phyloP scores from a whole-genome alignment of 2,329 filamentous ascomycete species.

The Colletotrichum godetiae region DNA sequence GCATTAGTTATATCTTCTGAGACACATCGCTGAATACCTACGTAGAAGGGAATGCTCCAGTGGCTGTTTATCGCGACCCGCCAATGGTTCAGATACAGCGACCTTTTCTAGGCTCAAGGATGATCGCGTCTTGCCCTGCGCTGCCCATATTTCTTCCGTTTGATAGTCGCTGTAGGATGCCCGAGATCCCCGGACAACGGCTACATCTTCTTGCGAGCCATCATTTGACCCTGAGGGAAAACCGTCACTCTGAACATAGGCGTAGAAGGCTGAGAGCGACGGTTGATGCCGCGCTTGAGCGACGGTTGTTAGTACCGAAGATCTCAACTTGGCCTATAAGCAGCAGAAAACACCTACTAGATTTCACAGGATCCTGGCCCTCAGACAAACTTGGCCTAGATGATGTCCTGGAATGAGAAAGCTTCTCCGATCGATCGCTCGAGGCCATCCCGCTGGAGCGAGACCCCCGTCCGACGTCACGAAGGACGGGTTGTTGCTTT shows the following conservation, averaged over 20 bases:
- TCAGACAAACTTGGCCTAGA: not conserved
- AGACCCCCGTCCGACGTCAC: constrained; percentile 20
- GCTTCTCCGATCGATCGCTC: constrained; percentile 13
- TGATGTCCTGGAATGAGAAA: constrained; percentile 3
- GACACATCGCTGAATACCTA: not conserved
- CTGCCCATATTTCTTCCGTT: not conserved
- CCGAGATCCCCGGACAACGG: not conserved
- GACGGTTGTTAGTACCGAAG: not conserved
- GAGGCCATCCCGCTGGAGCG: constrained; percentile 21
- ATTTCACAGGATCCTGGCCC: not conserved
- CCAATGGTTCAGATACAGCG: not conserved
- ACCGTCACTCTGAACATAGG: constrained; percentile 15
- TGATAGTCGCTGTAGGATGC: constrained; percentile 6
- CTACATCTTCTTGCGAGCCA: not conserved
- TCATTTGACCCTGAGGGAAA: not conserved
- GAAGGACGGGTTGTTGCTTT: constrained; percentile 25
- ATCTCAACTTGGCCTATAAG: too few relatives aligned
- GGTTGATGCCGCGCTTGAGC: constrained; percentile 13
- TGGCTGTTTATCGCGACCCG: not conserved
- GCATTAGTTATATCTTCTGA: not conserved
- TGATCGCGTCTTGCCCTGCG: not conserved
- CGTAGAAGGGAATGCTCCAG: not conserved
- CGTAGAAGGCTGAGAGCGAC: constrained; percentile 27
- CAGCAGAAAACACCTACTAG: constrained; percentile 9
- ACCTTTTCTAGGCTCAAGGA: not conserved